Evolutionary conservation across 495 filamentous ascomycete species (phyloP).

Genomic region (Tuber aestivum): DNA sequence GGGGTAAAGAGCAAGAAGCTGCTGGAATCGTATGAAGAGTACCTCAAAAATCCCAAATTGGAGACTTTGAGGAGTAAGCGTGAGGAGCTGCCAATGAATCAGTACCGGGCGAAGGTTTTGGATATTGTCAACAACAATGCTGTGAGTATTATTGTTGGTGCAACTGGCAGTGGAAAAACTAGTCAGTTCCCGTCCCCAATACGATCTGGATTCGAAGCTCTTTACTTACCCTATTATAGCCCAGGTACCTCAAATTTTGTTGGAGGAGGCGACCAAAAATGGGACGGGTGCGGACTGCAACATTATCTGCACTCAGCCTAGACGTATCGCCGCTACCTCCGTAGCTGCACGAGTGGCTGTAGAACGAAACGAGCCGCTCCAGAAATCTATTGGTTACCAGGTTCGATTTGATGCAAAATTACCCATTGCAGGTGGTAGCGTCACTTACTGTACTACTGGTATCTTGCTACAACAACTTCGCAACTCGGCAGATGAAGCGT

Average conservation of each 20-base stretch:
- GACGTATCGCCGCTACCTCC: constrained; percentile 54
- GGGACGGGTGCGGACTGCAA: constrained; percentile 48
- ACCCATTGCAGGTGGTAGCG: constrained; percentile 46
- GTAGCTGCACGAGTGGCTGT: constrained; percentile 53
- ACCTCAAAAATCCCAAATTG: constrained; percentile 41
- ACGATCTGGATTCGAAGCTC: background rate
- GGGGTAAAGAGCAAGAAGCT: constrained; percentile 39
- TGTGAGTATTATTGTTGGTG: constrained; percentile 53
- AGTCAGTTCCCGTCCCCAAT: constrained; percentile 41
- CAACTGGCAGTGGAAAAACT: constrained; percentile 58
- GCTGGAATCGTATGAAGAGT: constrained; percentile 39
- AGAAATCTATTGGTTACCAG: constrained; percentile 52
- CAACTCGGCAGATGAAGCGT: constrained; percentile 43
- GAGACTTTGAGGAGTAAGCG: constrained; percentile 44
- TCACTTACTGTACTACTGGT: constrained; percentile 57
- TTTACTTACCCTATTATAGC: constrained; percentile 37
- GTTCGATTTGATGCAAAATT: constrained; percentile 50
- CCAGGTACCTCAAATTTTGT: constrained; percentile 56
- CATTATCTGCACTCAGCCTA: constrained; percentile 57
- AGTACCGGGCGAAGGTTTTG: constrained; percentile 47
- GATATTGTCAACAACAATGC: constrained; percentile 49
- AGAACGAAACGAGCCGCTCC: constrained; percentile 51
- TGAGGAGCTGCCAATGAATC: constrained; percentile 51
- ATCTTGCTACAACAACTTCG: constrained; percentile 52
- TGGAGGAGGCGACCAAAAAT: constrained; percentile 50